These are phyloP conservation scores for Lophiotrema nucula DNA, from an alignment of 495 filamentous ascomycete genomes.

Conservation along the genomic window DNA sequence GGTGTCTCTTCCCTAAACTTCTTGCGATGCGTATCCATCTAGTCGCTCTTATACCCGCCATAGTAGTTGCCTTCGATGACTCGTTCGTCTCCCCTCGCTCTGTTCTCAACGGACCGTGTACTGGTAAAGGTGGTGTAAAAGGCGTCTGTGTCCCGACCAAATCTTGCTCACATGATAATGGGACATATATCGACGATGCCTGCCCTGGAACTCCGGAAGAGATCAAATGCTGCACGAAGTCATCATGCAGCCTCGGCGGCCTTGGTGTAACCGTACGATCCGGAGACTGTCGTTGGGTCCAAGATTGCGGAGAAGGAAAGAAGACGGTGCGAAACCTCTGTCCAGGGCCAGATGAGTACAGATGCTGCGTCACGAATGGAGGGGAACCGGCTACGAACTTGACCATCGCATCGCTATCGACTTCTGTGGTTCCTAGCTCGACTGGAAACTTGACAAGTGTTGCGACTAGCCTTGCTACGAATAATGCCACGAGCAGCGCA, in stretches of 20 bases:
- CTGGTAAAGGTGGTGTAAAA: conserved; percentile 5
- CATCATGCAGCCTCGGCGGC: neutral
- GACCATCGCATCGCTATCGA: too few relatives aligned
- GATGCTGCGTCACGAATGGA: conserved; percentile 16
- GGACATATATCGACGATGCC: conserved; percentile 22
- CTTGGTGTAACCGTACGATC: too few relatives aligned
- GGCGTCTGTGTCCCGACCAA: conserved; percentile 23
- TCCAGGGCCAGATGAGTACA: conserved; percentile 18
- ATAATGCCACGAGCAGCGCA: too few relatives aligned
- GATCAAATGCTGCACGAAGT: conserved; percentile 28
- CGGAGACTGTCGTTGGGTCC: conserved; percentile 22
- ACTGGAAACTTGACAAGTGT: too few relatives aligned
- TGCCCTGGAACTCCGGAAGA: conserved; percentile 24
- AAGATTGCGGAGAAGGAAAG: conserved; percentile 12
- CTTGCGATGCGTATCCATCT: too few relatives aligned
- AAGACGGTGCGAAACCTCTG: conserved; percentile 8
- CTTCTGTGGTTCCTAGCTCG: too few relatives aligned
- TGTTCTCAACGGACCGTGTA: conserved; percentile 15
- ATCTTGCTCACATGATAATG: conserved; percentile 16
- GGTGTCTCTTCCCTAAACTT: neutral
- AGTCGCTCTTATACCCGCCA: neutral
- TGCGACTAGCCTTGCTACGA: too few relatives aligned
- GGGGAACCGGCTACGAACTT: too few relatives aligned
- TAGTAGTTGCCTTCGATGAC: conserved; percentile 3
- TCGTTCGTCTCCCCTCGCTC: too few relatives aligned